phyloP scores from a whole-genome alignment of 768 basidiomycete species.

The Myochromella boudieri region DNA sequence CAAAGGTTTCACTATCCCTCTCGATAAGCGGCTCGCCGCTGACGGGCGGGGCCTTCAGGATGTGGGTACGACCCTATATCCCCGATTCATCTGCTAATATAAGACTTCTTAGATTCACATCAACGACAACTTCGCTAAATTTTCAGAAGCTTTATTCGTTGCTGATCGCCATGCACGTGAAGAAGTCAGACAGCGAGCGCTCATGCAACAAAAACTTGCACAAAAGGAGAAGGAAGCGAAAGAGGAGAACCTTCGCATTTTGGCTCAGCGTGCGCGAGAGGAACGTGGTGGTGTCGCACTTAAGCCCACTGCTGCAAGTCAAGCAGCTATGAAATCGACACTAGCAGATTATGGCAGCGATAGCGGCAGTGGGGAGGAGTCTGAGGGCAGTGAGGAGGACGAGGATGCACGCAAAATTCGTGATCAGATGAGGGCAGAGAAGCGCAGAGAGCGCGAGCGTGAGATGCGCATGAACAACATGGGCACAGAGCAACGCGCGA shows the following conservation, averaged over 20 bases:
- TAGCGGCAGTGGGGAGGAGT: slow-evolving; percentile 59
- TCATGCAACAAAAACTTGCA: slow-evolving; percentile 99
- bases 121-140: slow-evolving; percentile 99
- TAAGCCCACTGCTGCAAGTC: slow-evolving; percentile 65
- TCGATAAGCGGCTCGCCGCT: slow-evolving; percentile 96
- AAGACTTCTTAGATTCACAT: slow-evolving; percentile 76
- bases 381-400: slow-evolving; percentile 65
- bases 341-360: slow-evolving; percentile 89
- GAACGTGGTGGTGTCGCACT: slow-evolving; percentile 82
- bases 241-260: slow-evolving; percentile 90
- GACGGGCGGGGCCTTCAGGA: slow-evolving; percentile 99
- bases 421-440: slow-evolving; percentile 89
- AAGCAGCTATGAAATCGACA: slow-evolving; percentile 71
- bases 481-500: slow-evolving; percentile 95
- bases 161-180: slow-evolving; percentile 98
- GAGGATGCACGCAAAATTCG: slow-evolving; percentile 85
- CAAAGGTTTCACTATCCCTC: slow-evolving; percentile 98
- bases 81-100: not conserved
- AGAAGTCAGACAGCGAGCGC: slow-evolving; percentile 91
- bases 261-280: slow-evolving; percentile 95
- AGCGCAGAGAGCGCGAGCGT: slow-evolving; percentile 90
- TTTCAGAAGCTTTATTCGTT: slow-evolving; percentile 93
- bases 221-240: slow-evolving; percentile 97
- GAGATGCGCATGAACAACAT: slow-evolving; percentile 99
- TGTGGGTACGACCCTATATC: slow-evolving; percentile 56